Percentiles rank a stretch among this genome's conserved stretches.
phyloP scores from a whole-genome alignment of 2,329 filamentous ascomycete species.

The Ophiocordyceps polyrhachis-furcata region DNA sequence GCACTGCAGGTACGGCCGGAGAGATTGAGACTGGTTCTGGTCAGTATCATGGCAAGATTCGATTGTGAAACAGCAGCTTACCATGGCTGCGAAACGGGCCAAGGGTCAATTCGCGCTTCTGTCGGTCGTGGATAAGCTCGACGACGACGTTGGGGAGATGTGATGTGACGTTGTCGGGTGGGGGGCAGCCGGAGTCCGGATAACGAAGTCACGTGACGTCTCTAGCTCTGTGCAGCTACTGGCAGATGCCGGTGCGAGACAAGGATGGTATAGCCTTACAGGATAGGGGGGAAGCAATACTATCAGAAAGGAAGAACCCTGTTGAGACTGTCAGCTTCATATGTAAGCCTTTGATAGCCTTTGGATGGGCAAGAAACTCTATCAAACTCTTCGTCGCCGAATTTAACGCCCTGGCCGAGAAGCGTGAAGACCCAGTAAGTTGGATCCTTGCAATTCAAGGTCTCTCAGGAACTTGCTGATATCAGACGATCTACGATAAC shows the following conservation, averaged over 20 bases:
- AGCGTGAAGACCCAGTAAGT: too few relatives aligned
- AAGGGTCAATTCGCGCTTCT: neutral
- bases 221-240: neutral
- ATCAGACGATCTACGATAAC: too few relatives aligned
- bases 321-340: too few relatives aligned
- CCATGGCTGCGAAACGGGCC: neutral
- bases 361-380: too few relatives aligned
- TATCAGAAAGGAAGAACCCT: too few relatives aligned
- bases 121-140: neutral
- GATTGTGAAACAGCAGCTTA: neutral
- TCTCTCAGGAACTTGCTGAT: too few relatives aligned
- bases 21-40: constrained; percentile 62
- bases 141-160: neutral
- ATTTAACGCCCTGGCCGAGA: too few relatives aligned
- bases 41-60: neutral
- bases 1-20: constrained; percentile 90
- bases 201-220: neutral
- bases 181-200: neutral
- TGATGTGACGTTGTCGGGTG: neutral
- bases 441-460: too few relatives aligned
- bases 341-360: too few relatives aligned
- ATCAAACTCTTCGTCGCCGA: too few relatives aligned
- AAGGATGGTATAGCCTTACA: neutral
- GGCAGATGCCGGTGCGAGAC: neutral
- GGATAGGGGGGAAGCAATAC: too few relatives aligned